These are phyloP conservation scores for Kokia cookei DNA, from an alignment of 441 rosid species.

Conservation along the genomic window DNA sequence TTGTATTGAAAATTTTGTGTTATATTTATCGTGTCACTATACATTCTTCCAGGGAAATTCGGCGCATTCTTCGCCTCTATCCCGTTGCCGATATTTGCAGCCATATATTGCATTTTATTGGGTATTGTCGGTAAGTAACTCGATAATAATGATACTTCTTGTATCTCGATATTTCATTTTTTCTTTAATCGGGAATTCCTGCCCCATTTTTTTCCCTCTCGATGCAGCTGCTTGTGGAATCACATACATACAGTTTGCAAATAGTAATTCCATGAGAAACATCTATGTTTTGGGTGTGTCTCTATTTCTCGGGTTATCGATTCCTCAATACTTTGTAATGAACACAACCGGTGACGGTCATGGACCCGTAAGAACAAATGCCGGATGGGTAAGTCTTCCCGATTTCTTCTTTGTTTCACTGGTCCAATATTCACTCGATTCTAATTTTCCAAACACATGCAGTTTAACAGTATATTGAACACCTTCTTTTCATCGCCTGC, in stretches of 20 bases:
- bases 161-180: neutral
- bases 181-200: neutral
- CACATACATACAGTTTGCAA: conserved; percentile 77
- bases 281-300: conserved; percentile 76
- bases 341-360: conserved; percentile 44
- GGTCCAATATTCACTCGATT: neutral
- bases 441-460: conserved; percentile 18
- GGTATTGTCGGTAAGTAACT: conserved; percentile 82
- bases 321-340: conserved; percentile 67
- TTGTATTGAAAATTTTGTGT: neutral
- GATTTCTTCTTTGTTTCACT: neutral
- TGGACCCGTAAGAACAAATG: conserved; percentile 76
- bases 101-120: conserved; percentile 77
- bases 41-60: conserved; percentile 60
- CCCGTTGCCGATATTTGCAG: conserved; percentile 87
- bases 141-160: neutral
- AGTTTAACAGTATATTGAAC: conserved; percentile 88
- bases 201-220: neutral
- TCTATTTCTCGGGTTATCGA: conserved; percentile 79
- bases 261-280: conserved; percentile 84
- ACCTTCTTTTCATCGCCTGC: conserved; percentile 87
- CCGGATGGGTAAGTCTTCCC: conserved; percentile 76
- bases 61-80: conserved; percentile 98
- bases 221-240: conserved; percentile 75
- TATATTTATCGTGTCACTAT: neutral